phyloP scores from a whole-genome alignment of 2,329 filamentous ascomycete genomes.

The Tolypocladium ovalisporum region DNA sequence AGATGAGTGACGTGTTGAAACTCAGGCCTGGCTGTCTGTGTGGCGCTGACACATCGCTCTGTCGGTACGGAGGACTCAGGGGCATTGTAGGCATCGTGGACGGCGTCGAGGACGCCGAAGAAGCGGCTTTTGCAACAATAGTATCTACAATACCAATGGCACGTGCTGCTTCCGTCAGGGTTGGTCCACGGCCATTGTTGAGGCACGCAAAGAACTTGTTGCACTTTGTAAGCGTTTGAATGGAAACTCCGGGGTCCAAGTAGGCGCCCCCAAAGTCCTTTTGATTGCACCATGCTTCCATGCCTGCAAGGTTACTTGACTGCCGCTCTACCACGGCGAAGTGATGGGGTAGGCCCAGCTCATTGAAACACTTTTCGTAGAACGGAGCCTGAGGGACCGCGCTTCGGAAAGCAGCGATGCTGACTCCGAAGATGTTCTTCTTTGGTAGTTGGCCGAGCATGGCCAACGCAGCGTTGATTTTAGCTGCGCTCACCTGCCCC shows the following conservation, averaged over 20 bases:
- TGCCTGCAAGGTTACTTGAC: conserved; percentile 49
- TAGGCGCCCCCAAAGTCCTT: conserved; percentile 74
- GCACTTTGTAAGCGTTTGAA: conserved; percentile 47
- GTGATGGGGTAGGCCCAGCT: conserved; percentile 75
- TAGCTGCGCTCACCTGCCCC: conserved; percentile 73
- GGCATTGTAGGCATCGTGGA: conserved; percentile 36
- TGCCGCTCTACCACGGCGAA: conserved; percentile 66
- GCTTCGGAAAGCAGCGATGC: conserved; percentile 51
- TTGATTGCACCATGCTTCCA: conserved; percentile 64
- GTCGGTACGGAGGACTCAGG: conserved; percentile 32
- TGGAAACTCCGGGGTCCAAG: conserved; percentile 60
- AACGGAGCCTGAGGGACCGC: conserved; percentile 68
- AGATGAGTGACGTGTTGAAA: conserved; percentile 48
- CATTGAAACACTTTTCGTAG: conserved; percentile 75
- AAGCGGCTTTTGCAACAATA: conserved; percentile 50
- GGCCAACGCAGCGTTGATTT: conserved; percentile 71
- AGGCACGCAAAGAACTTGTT: conserved; percentile 39
- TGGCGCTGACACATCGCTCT: conserved; percentile 12
- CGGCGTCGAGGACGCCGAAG: conserved; percentile 31
- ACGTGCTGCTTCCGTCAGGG: conserved; percentile 63
- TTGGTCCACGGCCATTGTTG: conserved; percentile 39
- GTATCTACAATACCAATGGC: conserved; percentile 77
- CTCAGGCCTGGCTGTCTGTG: conserved; percentile 25
- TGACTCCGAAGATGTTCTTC: conserved; percentile 72
- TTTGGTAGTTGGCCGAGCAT: conserved; percentile 72